Percentiles rank a stretch among this genome's conserved stretches.
These are phyloP conservation scores for Teratosphaeria zuluensis DNA, from an alignment of 2,329 filamentous ascomycete species.

Conservation along the genomic window DNA sequence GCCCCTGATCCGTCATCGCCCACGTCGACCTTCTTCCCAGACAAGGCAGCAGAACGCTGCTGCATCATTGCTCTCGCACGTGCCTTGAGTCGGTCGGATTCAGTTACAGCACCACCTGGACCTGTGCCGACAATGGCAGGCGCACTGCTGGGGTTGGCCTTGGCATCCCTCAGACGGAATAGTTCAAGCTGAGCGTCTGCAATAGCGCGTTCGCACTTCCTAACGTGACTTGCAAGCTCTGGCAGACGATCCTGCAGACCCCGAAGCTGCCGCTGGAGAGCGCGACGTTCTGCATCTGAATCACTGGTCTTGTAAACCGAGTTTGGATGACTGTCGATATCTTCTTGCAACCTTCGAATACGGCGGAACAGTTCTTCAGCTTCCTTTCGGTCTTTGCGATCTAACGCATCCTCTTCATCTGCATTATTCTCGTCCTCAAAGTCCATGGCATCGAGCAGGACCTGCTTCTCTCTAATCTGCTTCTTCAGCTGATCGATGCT, in stretches of 20 bases:
- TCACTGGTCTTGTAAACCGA: constrained; percentile 60
- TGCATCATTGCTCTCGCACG: constrained; percentile 98
- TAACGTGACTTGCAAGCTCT: constrained; percentile 82
- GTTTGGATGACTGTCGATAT: constrained; percentile 87
- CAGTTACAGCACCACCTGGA: constrained; percentile 79
- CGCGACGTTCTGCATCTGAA: constrained; percentile 76
- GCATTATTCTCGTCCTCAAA: constrained; percentile 83
- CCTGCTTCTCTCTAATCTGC: constrained; percentile 86
- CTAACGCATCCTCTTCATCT: constrained; percentile 86
- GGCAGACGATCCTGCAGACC: constrained; percentile 81
- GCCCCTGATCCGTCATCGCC: constrained; percentile 66
- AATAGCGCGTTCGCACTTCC: constrained; percentile 83
- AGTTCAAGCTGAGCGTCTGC: constrained; percentile 84
- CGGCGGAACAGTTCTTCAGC: constrained; percentile 90
- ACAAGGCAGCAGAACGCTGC: constrained; percentile 83
- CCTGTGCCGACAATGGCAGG: constrained; percentile 82
- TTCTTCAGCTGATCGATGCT: constrained; percentile 82
- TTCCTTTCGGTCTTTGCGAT: constrained; percentile 81
- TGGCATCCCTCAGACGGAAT: constrained; percentile 87
- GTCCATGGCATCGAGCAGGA: constrained; percentile 90
- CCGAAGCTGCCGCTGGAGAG: constrained; percentile 82
- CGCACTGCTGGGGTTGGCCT: constrained; percentile 74
- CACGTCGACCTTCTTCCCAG: constrained; percentile 62
- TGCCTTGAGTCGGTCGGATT: constrained; percentile 88
- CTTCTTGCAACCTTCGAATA: constrained; percentile 82